Evolutionary conservation across 768 basidiomycete genomes (phyloP).

Genomic region (Boletellus ananas): DNA sequence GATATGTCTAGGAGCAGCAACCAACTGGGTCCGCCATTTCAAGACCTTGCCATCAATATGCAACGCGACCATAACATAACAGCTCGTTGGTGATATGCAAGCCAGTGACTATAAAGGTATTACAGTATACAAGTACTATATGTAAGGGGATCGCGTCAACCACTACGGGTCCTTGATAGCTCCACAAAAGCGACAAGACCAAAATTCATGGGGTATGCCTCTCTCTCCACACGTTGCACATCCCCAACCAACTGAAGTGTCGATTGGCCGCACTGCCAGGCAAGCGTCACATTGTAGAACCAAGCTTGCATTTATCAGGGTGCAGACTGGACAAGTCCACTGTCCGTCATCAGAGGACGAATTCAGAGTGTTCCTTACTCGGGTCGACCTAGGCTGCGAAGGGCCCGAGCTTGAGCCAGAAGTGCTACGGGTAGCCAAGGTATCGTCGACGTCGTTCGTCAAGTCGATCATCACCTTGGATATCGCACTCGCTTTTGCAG

Average conservation of each 20-base stretch:
- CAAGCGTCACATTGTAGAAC: slow-evolving; percentile 64
- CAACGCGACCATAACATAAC: no score
- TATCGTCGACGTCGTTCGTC: slow-evolving; percentile 35
- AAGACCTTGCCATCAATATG: no score
- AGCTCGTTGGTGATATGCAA: no score
- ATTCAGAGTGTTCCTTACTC: neutral
- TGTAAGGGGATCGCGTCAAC: slow-evolving; percentile 4
- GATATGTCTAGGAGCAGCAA: neutral
- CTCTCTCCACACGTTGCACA: slow-evolving; percentile 62
- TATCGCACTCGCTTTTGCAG: slow-evolving; percentile 60
- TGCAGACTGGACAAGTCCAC: slow-evolving; percentile 61
- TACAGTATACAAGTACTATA: slow-evolving; percentile 1
- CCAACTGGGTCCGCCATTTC: neutral
- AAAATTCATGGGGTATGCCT: slow-evolving; percentile 60
- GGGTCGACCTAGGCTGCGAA: slow-evolving; percentile 3
- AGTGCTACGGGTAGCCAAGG: slow-evolving; percentile 1
- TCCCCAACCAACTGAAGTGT: slow-evolving; percentile 50
- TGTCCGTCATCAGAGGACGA: slow-evolving; percentile 17
- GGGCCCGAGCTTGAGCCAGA: slow-evolving; percentile 32
- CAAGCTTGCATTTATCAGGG: slow-evolving; percentile 53
- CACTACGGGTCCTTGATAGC: slow-evolving; percentile 46
- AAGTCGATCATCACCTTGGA: slow-evolving; percentile 56
- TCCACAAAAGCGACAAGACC: slow-evolving; percentile 76
- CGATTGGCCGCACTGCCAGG: slow-evolving; percentile 34
- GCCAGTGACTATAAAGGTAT: no score